phyloP scores from a whole-genome alignment of 257 asterid species.

The Ilex asprella region DNA sequence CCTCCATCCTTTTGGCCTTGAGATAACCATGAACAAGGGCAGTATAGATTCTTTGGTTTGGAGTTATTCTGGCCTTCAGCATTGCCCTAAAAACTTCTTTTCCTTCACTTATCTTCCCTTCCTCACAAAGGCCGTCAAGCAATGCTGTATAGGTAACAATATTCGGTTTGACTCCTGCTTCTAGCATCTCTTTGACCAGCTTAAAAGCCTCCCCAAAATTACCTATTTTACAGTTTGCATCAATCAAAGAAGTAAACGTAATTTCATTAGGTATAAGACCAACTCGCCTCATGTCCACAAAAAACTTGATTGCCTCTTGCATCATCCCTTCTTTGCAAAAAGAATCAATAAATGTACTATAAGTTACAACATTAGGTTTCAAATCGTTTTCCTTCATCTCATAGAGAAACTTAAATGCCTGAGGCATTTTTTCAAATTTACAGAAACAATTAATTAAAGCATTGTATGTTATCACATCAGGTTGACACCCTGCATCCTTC shows the following conservation, averaged over 20 bases:
- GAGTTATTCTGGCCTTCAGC: slow-evolving; percentile 47
- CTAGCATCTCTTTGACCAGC: slow-evolving; percentile 77
- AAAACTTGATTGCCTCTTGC: slow-evolving; percentile 71
- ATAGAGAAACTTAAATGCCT: slow-evolving; percentile 54
- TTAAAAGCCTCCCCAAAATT: slow-evolving; percentile 55
- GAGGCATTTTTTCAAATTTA: slow-evolving; percentile 53
- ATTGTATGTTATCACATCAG: slow-evolving; percentile 74
- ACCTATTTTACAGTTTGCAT: slow-evolving; percentile 67
- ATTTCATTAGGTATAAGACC: slow-evolving; percentile 79
- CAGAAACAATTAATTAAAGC: slow-evolving; percentile 85
- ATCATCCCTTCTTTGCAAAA: slow-evolving; percentile 87
- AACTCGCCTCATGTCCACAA: slow-evolving; percentile 77
- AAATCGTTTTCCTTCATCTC: slow-evolving; percentile 68
- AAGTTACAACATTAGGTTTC: slow-evolving; percentile 77
- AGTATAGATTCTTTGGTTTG: slow-evolving; percentile 65
- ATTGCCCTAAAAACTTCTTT: slow-evolving; percentile 61
- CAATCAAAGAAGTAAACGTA: slow-evolving; percentile 77
- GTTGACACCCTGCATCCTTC: slow-evolving; percentile 57
- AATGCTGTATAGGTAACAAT: slow-evolving; percentile 64
- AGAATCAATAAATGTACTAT: slow-evolving; percentile 83
- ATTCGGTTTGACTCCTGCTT: slow-evolving; percentile 53
- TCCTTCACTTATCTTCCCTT: slow-evolving; percentile 68
- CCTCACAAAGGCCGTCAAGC: slow-evolving; percentile 69
- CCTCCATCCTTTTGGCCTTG: slow-evolving; percentile 50
- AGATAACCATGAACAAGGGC: slow-evolving; percentile 76